Conservation (phyloP, 495 filamentous ascomycete species). For the Cercophora sp. region DNA sequence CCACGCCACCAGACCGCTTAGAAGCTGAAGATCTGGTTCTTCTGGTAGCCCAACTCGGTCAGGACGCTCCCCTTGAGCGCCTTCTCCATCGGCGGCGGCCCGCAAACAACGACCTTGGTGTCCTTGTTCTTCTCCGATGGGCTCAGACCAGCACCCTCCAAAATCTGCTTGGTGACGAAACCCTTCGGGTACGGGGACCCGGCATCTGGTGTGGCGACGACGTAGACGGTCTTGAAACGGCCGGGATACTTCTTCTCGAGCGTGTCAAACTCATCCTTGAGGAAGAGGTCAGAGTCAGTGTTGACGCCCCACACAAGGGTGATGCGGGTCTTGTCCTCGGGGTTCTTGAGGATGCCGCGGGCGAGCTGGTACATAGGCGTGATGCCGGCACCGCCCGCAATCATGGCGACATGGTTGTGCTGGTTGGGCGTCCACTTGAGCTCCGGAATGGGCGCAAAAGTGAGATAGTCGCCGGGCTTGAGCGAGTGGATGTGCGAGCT, state of each 20-base stretch:
- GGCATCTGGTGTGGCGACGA: slow-evolving; percentile 47
- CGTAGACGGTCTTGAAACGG: slow-evolving; percentile 57
- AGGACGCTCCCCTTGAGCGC: slow-evolving; percentile 48
- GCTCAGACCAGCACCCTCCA: slow-evolving; percentile 45
- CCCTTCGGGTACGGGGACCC: slow-evolving; percentile 48
- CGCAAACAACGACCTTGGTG: slow-evolving; percentile 63
- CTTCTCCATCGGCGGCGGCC: slow-evolving; percentile 59
- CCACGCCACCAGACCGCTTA: no score
- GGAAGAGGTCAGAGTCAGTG: slow-evolving; percentile 57
- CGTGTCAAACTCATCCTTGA: slow-evolving; percentile 50
- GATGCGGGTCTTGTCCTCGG: slow-evolving; percentile 57
- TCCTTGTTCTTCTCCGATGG: slow-evolving; percentile 30
- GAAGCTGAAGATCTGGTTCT: neutral
- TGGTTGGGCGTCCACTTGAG: slow-evolving; percentile 55
- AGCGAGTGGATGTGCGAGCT: slow-evolving; percentile 60
- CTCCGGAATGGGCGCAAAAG: slow-evolving; percentile 48
- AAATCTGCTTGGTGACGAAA: slow-evolving; percentile 51
- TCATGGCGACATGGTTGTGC: slow-evolving; percentile 51
- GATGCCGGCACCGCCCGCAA: slow-evolving; percentile 63
- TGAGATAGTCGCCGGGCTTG: slow-evolving; percentile 54
- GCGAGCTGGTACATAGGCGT: slow-evolving; percentile 61
- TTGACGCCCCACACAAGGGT: slow-evolving; percentile 65
- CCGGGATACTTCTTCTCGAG: slow-evolving; percentile 52
- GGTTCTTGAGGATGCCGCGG: slow-evolving; percentile 58
- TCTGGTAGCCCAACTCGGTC: slow-evolving; percentile 45